Base-by-base conservation (phyloP, 768 basidiomycete species). In the Termitomyces sp. region DNA sequence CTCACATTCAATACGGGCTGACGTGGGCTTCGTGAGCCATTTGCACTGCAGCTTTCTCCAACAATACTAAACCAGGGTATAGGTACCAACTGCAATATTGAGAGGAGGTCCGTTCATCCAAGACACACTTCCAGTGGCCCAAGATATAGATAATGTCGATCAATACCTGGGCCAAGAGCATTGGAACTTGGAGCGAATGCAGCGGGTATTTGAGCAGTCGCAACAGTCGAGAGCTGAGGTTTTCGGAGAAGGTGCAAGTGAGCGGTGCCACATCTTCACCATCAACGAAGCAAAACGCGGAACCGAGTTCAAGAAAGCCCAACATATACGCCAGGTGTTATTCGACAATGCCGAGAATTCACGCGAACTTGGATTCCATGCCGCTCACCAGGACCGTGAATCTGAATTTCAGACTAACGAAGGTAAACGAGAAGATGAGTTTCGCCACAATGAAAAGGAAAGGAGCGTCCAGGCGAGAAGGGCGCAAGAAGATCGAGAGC, bases 241-340 rank as follows among this genome's bases (percentile, higher is more conserved):
- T 11, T 57, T 57, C 15, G 25, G 50, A 15, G 38, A 29, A 11
- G 33, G 23, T 25, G 35, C 27, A 6, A 50, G 22, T 20, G 23
- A 35, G 3, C 44, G 56, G 29, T 12, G 40, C 5, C 11, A 31
- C 15, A 42, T 36, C 4, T 53, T 53, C 51, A 53, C 33, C 25
- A 35, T 43, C 13, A 57, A 44, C 38, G 51, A 57, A n/a, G 40
- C n/a, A 16, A 42, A 29, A 16, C 56, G 56, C 10, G 15, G 38
- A n/a, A 12, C 18, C 16, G 16, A 44, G 7, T 53, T 57, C 12
- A 22, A 27, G 18, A 49, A 47, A 13, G 22, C 18, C 16, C 56
- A 57, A 18, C 46, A 35, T 10, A 33, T 32, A 4, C 32, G 56
- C 32, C 53, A 53, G 20, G 35, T 9, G 5, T 2, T 11, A 15